These are phyloP conservation scores for Pseudogymnoascus sp. DNA, from an alignment of 2,329 filamentous ascomycete genomes.

Conservation along the genomic window DNA sequence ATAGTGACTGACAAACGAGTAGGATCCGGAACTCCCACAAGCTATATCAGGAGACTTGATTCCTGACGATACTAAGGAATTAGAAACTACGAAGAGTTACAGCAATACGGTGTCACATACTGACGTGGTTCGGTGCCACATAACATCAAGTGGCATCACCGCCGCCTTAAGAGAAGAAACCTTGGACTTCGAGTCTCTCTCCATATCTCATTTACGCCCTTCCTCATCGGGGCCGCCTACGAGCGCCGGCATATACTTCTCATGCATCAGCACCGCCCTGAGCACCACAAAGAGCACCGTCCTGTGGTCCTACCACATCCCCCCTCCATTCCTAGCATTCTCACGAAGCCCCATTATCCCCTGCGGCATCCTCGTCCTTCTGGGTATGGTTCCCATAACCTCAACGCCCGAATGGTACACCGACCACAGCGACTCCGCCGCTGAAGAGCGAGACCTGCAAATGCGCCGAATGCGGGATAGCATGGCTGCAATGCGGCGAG, in stretches of 20 bases:
- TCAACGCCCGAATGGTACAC: slow-evolving; percentile 48
- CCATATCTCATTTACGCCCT: slow-evolving; percentile 18
- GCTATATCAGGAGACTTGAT: background rate
- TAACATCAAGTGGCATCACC: background rate
- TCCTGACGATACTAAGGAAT: background rate
- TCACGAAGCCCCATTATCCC: slow-evolving; percentile 44
- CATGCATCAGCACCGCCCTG: slow-evolving; percentile 45
- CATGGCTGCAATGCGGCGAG: slow-evolving; percentile 34
- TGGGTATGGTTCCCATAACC: slow-evolving; percentile 40
- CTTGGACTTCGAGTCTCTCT: slow-evolving; percentile 15
- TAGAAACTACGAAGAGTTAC: background rate
- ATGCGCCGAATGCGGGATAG: slow-evolving; percentile 33
- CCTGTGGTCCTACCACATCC: slow-evolving; percentile 53
- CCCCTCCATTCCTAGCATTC: slow-evolving; percentile 42
- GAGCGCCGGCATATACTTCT: slow-evolving; percentile 46
- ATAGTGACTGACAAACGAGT: background rate
- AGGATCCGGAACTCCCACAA: background rate
- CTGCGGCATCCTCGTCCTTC: slow-evolving; percentile 49
- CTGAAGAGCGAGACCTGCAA: slow-evolving; percentile 31
- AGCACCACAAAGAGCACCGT: slow-evolving; percentile 45
- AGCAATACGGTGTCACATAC: background rate
- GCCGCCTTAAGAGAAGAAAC: background rate
- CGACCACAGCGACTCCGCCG: slow-evolving; percentile 29
- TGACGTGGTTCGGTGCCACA: slow-evolving; percentile 1
- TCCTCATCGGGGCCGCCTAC: background rate